Evolutionary conservation across 2,329 filamentous ascomycete genomes (phyloP).

Genomic region (Macrophomina pseudophaseolina): DNA sequence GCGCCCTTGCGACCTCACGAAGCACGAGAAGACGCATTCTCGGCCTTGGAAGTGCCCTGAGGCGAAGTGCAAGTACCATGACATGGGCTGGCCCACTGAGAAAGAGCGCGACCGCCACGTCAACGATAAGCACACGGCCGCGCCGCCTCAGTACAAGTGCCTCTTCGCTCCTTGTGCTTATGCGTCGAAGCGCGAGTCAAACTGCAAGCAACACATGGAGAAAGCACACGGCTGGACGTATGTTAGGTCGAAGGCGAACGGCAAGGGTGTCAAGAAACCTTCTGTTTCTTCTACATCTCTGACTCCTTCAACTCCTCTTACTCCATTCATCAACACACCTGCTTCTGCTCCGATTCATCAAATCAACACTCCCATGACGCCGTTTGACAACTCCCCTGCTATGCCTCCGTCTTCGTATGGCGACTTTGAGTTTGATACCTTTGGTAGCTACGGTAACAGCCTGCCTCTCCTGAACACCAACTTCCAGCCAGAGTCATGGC

Average conservation of each 20-base stretch:
- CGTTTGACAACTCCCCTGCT: slow-evolving; percentile 49
- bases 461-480: slow-evolving; percentile 9
- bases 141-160: slow-evolving; percentile 83
- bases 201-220: slow-evolving; percentile 99
- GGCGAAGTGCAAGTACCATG: slow-evolving; percentile 83
- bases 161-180: slow-evolving; percentile 84
- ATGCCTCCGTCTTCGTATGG: slow-evolving; percentile 38
- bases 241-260: slow-evolving; percentile 89
- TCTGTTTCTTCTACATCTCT: slow-evolving; percentile 34
- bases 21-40: slow-evolving; percentile 97
- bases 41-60: slow-evolving; percentile 93
- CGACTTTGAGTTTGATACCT: slow-evolving; percentile 34
- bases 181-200: slow-evolving; percentile 92
- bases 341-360: slow-evolving; percentile 37
- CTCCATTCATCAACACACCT: slow-evolving; percentile 43
- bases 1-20: slow-evolving; percentile 94
- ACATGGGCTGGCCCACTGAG: slow-evolving; percentile 92
- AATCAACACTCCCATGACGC: slow-evolving; percentile 41
- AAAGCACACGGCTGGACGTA: slow-evolving; percentile 94
- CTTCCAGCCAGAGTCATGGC: slow-evolving; percentile 39
- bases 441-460: background rate
- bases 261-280: slow-evolving; percentile 57
- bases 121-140: slow-evolving; percentile 90
- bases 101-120: slow-evolving; percentile 96
- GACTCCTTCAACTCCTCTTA: slow-evolving; percentile 43